phyloP scores from a whole-genome alignment of 1,139 yeast genomes.

The Lodderomyces parapsilosis region DNA sequence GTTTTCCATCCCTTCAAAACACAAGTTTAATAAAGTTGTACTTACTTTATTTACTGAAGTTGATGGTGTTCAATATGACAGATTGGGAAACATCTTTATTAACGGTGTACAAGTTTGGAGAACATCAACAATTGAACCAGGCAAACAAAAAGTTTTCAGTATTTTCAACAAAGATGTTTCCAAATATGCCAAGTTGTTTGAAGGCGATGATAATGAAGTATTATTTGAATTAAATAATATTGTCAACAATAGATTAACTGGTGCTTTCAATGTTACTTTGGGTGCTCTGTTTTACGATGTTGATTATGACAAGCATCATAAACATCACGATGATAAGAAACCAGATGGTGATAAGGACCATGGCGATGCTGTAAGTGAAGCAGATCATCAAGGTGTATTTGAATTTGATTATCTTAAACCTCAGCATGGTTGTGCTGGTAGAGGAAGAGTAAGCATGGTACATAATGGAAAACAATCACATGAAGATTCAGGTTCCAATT shows the following conservation, averaged over 20 bases:
- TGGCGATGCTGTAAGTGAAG: conserved; percentile 2
- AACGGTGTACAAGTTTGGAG: conserved; percentile 77
- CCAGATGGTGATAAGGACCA: conserved; percentile 3
- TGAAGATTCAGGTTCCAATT: conserved; percentile 1
- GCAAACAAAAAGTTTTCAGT: conserved; percentile 46
- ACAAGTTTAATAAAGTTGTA: conserved; percentile 58
- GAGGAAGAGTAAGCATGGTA: neutral
- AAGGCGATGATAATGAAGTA: conserved; percentile 26
- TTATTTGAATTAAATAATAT: conserved; percentile 68
- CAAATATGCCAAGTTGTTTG: conserved; percentile 52
- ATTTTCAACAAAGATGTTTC: conserved; percentile 64
- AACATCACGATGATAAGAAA: conserved; percentile 5
- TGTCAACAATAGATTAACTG: conserved; percentile 55
- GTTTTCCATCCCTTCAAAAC: conserved; percentile 27
- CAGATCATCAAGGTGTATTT: neutral
- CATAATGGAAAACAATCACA: neutral
- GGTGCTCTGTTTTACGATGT: conserved; percentile 47
- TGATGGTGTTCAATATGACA: conserved; percentile 71
- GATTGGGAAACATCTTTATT: conserved; percentile 68
- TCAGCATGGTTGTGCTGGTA: neutral
- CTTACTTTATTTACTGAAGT: conserved; percentile 58
- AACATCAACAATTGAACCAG: conserved; percentile 83
- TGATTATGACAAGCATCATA: conserved; percentile 8
- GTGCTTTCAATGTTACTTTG: conserved; percentile 57
- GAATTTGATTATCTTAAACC: neutral